A percentile compares a stretch with the other conserved stretches of the same genome.
phyloP scores from a whole-genome alignment of 2,329 filamentous ascomycete species.

The Ceratocystis cacaofunesta region DNA sequence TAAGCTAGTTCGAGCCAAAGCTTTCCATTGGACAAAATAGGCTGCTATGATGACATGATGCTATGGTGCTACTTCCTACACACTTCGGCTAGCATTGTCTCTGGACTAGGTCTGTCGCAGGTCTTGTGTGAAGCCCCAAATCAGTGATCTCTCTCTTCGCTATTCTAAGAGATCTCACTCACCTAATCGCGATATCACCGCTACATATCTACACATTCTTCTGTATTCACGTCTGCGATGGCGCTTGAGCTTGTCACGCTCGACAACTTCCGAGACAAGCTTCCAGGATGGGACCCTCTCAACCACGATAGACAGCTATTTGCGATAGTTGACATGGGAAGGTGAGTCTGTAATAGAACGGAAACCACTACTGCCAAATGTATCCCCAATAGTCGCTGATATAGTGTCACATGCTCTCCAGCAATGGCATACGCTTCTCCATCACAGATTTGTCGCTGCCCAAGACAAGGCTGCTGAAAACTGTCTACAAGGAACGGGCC shows the following conservation, averaged over 20 bases:
- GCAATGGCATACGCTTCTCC: slow-evolving; percentile 88
- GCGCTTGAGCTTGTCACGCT: slow-evolving; percentile 33
- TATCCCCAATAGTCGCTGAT: not conserved
- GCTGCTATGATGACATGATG: not conserved
- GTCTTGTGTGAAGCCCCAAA: not conserved
- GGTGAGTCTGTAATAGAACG: slow-evolving; percentile 24
- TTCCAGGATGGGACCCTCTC: slow-evolving; percentile 34
- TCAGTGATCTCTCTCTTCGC: not conserved
- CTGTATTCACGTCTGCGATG: slow-evolving; percentile 20
- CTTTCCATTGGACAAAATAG: not conserved
- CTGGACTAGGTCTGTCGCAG: not conserved
- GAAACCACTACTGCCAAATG: not conserved
- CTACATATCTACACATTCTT: not conserved
- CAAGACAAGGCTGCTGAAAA: slow-evolving; percentile 56
- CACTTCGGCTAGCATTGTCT: not conserved
- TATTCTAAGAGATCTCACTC: too few species aligned
- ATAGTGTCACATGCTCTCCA: slow-evolving; percentile 23
- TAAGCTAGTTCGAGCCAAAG: not conserved
- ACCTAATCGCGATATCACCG: not conserved
- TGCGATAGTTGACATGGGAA: slow-evolving; percentile 46
- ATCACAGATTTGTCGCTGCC: slow-evolving; percentile 66
- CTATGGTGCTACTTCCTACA: too few species aligned
- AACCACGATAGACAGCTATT: slow-evolving; percentile 35
- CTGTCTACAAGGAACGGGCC: slow-evolving; percentile 62
- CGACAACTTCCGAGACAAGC: slow-evolving; percentile 34